Evolutionary conservation across 768 basidiomycete species (phyloP).

Genomic region (Boletus pseudopeckii): DNA sequence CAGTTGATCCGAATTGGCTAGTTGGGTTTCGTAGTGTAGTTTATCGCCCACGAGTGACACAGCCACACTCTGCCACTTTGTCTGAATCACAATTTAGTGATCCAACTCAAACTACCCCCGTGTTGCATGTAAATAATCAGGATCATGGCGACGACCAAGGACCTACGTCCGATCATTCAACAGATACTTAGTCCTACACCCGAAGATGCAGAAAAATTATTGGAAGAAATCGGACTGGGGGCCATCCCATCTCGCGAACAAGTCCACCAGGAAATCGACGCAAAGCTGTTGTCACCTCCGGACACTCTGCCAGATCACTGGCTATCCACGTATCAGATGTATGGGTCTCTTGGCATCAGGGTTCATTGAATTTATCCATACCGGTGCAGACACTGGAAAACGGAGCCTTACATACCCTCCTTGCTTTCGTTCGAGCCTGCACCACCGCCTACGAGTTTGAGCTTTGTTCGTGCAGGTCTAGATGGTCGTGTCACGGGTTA

Average conservation of each 20-base stretch:
- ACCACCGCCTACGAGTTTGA: slow-evolving; percentile 68
- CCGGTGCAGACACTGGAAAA: slow-evolving; percentile 65
- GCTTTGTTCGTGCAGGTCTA: slow-evolving; percentile 76
- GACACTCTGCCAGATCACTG: slow-evolving; percentile 64
- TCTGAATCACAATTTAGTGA: neutral
- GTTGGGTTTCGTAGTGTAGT: slow-evolving; percentile 1
- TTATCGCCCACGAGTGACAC: slow-evolving; percentile 4
- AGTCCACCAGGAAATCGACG: slow-evolving; percentile 69
- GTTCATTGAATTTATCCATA: slow-evolving; percentile 9
- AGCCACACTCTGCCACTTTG: slow-evolving; percentile 13
- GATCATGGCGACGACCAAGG: slow-evolving; percentile 15
- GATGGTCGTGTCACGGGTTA: slow-evolving; percentile 80
- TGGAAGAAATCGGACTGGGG: slow-evolving; percentile 58
- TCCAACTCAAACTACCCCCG: neutral
- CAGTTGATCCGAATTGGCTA: neutral
- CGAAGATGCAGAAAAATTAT: slow-evolving; percentile 39
- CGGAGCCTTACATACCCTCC: slow-evolving; percentile 55
- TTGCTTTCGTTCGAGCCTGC: slow-evolving; percentile 65
- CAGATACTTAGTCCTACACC: slow-evolving; percentile 45
- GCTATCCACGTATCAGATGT: slow-evolving; percentile 85
- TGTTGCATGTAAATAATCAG: slow-evolving; percentile 6
- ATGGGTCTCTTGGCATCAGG: slow-evolving; percentile 27
- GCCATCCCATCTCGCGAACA: slow-evolving; percentile 54
- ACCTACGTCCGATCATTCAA: slow-evolving; percentile 35
- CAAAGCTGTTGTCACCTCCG: slow-evolving; percentile 68